phyloP scores from a whole-genome alignment of 164 flowering plant genomes.

The Sextonia rubra region DNA sequence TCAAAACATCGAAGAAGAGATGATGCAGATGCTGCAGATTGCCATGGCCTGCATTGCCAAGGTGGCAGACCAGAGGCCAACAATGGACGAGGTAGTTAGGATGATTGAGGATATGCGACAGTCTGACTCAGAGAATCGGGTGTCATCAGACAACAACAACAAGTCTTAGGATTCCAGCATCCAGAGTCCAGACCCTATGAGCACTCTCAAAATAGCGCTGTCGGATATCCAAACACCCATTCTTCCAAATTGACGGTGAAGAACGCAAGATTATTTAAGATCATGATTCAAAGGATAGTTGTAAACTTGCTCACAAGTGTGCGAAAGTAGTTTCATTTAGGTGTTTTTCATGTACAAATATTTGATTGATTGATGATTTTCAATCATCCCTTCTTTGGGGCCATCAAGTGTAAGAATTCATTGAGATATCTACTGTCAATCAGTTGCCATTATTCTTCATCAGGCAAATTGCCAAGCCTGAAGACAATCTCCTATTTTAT shows the following conservation, averaged over 20 bases:
- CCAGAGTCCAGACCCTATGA: constrained; percentile 29
- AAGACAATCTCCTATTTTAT: no score
- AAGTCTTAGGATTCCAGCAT: constrained; percentile 19
- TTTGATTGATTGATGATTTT: neutral
- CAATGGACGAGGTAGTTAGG: constrained; percentile 28
- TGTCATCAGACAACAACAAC: constrained; percentile 24
- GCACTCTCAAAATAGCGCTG: neutral
- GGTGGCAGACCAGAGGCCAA: constrained; percentile 25
- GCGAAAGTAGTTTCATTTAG: neutral
- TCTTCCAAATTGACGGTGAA: neutral
- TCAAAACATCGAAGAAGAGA: constrained; percentile 66
- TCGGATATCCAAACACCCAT: neutral
- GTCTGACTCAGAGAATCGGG: constrained; percentile 23
- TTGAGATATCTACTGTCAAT: neutral
- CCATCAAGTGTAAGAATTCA: neutral
- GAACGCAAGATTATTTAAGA: neutral
- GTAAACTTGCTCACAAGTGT: neutral
- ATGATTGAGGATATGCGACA: constrained; percentile 30
- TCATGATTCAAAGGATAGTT: neutral
- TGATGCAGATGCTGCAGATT: constrained; percentile 77
- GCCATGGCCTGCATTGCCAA: constrained; percentile 49
- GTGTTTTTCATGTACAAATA: neutral
- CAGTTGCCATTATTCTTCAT: neutral
- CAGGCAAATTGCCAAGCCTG: no score
- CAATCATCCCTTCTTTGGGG: neutral